Evolutionary conservation across 768 basidiomycete species (phyloP).

Genomic region (Lactarius deliciosus): DNA sequence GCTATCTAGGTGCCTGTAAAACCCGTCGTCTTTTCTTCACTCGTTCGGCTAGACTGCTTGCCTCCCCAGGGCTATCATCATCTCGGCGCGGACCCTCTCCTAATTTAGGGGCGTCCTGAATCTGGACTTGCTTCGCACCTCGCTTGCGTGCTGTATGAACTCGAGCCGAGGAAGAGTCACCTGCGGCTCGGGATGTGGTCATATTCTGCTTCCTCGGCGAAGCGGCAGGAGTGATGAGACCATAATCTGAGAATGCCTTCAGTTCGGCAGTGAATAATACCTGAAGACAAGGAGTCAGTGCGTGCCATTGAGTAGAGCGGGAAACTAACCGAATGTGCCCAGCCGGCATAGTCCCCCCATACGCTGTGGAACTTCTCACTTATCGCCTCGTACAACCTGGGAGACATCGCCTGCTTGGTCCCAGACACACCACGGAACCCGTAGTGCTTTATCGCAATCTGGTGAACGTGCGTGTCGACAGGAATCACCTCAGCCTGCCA

Average conservation of each 20-base stretch:
- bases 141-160: conserved; percentile 10
- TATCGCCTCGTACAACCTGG: conserved; percentile 74
- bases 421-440: conserved; percentile 52
- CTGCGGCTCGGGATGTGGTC: conserved; percentile 7
- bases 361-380: conserved; percentile 54
- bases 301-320: neutral
- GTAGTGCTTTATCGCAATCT: conserved; percentile 82
- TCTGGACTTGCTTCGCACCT: neutral
- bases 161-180: conserved; percentile 33
- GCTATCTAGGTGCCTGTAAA: neutral
- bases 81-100: neutral
- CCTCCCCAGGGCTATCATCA: neutral
- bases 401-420: conserved; percentile 63
- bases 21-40: conserved; percentile 22
- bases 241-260: conserved; percentile 63
- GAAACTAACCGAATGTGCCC: conserved; percentile 74
- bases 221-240: conserved; percentile 38
- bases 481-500: conserved; percentile 80
- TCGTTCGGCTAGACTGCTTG: conserved; percentile 18
- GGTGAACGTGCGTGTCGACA: conserved; percentile 93
- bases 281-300: conserved; percentile 38
- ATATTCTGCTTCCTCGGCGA: conserved; percentile 7
- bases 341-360: conserved; percentile 88
- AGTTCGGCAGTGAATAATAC: conserved; percentile 76
- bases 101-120: neutral